Evolutionary conservation across 306 rosid genomes (phyloP), one percentile per base, ranked within the genome.

Genomic region (Vigna trinervia): DNA sequence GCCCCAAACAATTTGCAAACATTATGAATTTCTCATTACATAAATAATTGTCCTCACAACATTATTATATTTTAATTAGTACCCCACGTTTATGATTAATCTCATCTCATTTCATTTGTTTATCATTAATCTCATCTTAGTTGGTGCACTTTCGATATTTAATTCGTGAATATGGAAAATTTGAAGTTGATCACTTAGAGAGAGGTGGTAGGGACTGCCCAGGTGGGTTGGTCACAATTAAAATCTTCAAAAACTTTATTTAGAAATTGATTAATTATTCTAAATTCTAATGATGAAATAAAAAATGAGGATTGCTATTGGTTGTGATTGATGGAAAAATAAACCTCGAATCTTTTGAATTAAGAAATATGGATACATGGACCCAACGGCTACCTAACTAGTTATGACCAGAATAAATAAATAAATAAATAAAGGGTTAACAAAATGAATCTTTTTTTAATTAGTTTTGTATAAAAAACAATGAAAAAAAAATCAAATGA

Each of bases 1-100:
- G 87, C 84, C 86, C 87, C 85, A 67, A 65, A 22, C 41, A 81
- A 78, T 38, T 53, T 56, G 53, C 61, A 19, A 38, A 30, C 32
- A 32, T 0, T 32, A 32, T 4, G 6, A 32, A 34, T 34, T 34
- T 4, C 5, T 4, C 6, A 34, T 5, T 34, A 34, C 38, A 34
- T 34, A 34, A 34, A 34, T 34, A 34, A 34, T 5, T 34, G 38
- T 34, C 1, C 5, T 34, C 5, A 4, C 6, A 34, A 34, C 38
- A 34, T 34, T 34, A 34, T 34, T 4, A 34, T 34, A 34, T 5
- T 34, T 34, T 5, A 34, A 34, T 5, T 34, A 34, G 38, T 34
- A 34, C 6, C 5, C 36, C 38, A 36, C 41, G 8, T 36, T 6
- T 36, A 1, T 34, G 7, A 0, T 36, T 5, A 36, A 36, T 2